Base-by-base conservation (phyloP, 1,139 yeast species). In the Nakaseomyces glabratus region DNA sequence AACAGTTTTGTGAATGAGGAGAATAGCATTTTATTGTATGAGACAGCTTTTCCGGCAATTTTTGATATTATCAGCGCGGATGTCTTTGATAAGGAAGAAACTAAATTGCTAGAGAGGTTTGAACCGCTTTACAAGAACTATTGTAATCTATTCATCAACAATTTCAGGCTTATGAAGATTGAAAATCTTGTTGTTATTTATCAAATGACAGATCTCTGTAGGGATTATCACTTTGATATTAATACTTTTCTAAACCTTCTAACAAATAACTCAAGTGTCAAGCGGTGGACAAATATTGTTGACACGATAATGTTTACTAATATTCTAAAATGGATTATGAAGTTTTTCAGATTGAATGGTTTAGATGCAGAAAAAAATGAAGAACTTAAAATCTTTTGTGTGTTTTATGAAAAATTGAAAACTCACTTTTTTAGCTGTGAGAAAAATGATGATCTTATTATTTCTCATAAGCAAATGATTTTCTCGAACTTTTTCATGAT, bases 91-190 rank as follows among this genome's bases (percentile, higher is more conserved):
- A 10, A n/a, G 19, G 32, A 28, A 29, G 15, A 14, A 20, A 29
- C 19, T 13, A 10, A 29, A 10, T 23, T 14, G 8, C n/a, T 29
- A 11, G 18, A 20, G 9, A 29, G 6, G 6, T 23, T 31, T 12
- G 22, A 31, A 12, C 21, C n/a, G 12, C 5, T n/a, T 8, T 31
- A 31, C 21, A 12, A 9, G 9, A 15, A 7, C 7, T 21, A 31
- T 12, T 31, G 28, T 12, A 6, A 6, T 8, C 8, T 14, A 4
- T 12, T 31, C 11, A 21, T 22, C 15, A 11, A 31, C 10, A 9
- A 12, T 30, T 60, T 84, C 42, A 65, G 93, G 44, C 77, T 66
- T 51, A 71, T 82, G 75, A 82, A 79, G 43, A 58, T 79, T 38
- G 73, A 73, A 41, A 9, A 18, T 10, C n/a, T 26, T 14, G 21